Conservation (phyloP, 768 basidiomycete species). For the Lentinula boryana region DNA sequence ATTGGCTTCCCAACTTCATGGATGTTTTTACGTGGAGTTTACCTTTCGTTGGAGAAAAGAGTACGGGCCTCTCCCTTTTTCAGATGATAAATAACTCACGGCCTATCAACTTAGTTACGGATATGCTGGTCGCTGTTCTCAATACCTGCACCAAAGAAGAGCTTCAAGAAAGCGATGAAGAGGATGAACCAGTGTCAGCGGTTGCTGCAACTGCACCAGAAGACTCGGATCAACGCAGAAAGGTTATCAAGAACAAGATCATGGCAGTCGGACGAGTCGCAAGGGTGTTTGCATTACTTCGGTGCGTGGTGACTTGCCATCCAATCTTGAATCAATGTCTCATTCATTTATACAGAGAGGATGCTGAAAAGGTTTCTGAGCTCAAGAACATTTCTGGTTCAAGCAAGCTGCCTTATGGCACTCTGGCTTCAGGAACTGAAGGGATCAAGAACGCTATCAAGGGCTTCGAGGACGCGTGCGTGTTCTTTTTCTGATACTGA, state of each 20-base stretch:
- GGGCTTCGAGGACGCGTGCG: constrained; percentile 94
- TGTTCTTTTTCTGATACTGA: constrained; percentile 15
- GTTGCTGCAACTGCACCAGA: constrained; percentile 33
- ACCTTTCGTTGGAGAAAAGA: constrained; percentile 98
- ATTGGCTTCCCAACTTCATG: constrained; percentile 99
- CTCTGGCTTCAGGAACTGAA: constrained; percentile 82
- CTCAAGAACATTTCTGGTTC: constrained; percentile 87
- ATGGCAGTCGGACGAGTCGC: constrained; percentile 96
- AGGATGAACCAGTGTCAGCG: constrained; percentile 30
- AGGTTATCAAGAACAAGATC: constrained; percentile 97
- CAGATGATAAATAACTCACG: neutral
- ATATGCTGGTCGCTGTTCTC: constrained; percentile 96
- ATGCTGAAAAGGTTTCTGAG: constrained; percentile 96
- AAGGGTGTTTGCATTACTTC: constrained; percentile 89
- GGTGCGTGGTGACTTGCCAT: constrained; percentile 45
- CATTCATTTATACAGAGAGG: constrained; percentile 56
- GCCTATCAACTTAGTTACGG: constrained; percentile 63
- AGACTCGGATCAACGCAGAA: constrained; percentile 68
- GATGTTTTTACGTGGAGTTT: constrained; percentile 99
- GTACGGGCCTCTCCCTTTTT: constrained; percentile 34
- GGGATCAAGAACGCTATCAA: constrained; percentile 93
- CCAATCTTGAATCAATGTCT: neutral
- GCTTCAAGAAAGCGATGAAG: constrained; percentile 77
- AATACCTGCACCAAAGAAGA: constrained; percentile 97
- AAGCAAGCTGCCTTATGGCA: constrained; percentile 72